Conservation (phyloP, 768 basidiomycete genomes). For the Dendrothele bispora region DNA sequence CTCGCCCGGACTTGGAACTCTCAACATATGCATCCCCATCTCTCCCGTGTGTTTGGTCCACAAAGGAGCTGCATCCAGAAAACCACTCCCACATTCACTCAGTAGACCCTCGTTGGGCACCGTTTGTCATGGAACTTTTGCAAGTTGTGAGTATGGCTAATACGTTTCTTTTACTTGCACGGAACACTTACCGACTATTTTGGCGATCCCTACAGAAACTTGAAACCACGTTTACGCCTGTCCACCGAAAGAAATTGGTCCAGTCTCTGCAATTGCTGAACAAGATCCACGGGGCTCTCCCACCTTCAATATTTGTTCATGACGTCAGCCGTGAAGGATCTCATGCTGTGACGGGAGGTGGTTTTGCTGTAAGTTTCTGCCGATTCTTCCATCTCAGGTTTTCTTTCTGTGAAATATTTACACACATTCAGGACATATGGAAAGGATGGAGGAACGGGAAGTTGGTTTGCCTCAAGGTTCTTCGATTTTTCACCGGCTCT, state of each 20-base stretch:
- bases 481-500: slow-evolving; percentile 5
- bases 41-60: too few relatives aligned
- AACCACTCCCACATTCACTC: too few relatives aligned
- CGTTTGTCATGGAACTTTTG: slow-evolving; percentile 1
- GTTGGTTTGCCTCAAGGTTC: slow-evolving; percentile 9
- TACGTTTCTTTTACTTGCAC: not conserved
- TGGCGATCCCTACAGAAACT: not conserved
- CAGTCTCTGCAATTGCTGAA: not conserved
- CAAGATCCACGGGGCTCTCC: not conserved
- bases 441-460: slow-evolving; percentile 1
- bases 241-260: not conserved
- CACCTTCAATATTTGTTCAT: slow-evolving; percentile 1
- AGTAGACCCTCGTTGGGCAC: too few relatives aligned
- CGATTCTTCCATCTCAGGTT: too few relatives aligned
- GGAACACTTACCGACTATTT: too few relatives aligned
- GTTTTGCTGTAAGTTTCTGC: slow-evolving; percentile 1
- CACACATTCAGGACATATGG: slow-evolving; percentile 7
- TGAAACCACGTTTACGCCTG: not conserved
- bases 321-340: not conserved
- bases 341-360: slow-evolving; percentile 2
- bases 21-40: too few relatives aligned
- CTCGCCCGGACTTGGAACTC: too few relatives aligned
- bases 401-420: not conserved
- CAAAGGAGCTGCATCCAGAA: too few relatives aligned
- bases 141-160: not conserved